A percentile compares a stretch with the other conserved stretches of the same genome.
These are phyloP conservation scores for Durio zibethinus DNA, from an alignment of 345 rosid genomes.

Conservation along the genomic window DNA sequence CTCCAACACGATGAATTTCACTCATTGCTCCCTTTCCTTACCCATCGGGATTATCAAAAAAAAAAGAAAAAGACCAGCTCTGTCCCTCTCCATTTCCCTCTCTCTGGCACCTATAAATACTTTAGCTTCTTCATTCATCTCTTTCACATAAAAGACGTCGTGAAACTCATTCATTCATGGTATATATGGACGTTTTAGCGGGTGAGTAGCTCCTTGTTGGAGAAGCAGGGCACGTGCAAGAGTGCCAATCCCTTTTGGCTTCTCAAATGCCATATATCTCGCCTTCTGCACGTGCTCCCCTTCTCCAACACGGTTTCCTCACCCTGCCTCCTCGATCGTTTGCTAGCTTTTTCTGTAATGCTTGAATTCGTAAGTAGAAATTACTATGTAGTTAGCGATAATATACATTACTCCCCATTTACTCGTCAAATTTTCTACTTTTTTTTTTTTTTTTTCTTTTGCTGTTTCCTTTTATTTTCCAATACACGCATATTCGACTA, in stretches of 20 bases:
- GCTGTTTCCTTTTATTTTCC: background rate
- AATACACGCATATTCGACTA: background rate
- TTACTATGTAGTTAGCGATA: background rate
- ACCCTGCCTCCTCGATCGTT: background rate
- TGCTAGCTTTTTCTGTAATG: background rate
- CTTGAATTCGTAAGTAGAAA: background rate
- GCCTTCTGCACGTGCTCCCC: constrained; percentile 82
- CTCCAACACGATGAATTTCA: constrained; percentile 1
- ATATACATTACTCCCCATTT: background rate
- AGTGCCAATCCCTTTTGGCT: background rate
- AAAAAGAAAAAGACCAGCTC: background rate
- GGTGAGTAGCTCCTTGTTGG: constrained; percentile 76
- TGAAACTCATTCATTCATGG: background rate
- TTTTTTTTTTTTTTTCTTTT: no score
- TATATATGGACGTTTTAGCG: background rate
- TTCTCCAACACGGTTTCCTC: constrained; percentile 80
- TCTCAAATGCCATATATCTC: background rate
- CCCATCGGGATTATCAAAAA: background rate
- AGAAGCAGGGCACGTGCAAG: constrained; percentile 99
- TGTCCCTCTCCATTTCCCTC: background rate
- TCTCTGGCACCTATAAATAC: constrained; percentile 43
- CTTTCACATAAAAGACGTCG: background rate
- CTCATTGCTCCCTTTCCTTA: constrained; percentile 17
- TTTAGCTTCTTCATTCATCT: constrained; percentile 12
- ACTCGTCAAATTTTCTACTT: background rate